These are phyloP conservation scores for Glycine soja DNA, from an alignment of 306 rosid genomes.

Conservation along the genomic window DNA sequence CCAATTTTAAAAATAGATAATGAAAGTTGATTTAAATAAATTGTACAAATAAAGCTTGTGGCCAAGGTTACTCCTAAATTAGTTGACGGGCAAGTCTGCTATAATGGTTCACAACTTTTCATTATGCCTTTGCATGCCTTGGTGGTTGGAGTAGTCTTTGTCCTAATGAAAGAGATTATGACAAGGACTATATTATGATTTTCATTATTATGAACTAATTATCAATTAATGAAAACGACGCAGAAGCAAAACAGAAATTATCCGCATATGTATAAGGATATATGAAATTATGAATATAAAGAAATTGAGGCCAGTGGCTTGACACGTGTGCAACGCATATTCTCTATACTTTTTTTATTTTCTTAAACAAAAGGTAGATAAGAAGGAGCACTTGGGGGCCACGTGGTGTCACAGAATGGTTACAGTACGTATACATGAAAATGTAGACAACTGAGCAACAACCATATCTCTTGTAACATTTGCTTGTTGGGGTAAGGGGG, in stretches of 20 bases:
- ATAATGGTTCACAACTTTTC: slow-evolving; percentile 22
- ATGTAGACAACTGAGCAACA: slow-evolving; percentile 31
- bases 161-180: slow-evolving; percentile 48
- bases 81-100: slow-evolving; percentile 27
- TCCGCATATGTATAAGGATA: neutral
- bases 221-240: slow-evolving; percentile 9
- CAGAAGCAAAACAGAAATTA: neutral
- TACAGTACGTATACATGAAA: neutral
- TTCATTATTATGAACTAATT: slow-evolving; percentile 9
- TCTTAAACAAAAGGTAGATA: neutral
- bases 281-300: neutral
- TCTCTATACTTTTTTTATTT: neutral
- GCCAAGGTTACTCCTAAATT: slow-evolving; percentile 13
- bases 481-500: neutral
- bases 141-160: slow-evolving; percentile 47
- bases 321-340: neutral
- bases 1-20: neutral
- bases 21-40: slow-evolving; percentile 15
- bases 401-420: slow-evolving; percentile 16
- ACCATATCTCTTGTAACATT: slow-evolving; percentile 23
- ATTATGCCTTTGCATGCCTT: slow-evolving; percentile 11
- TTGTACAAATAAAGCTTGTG: slow-evolving; percentile 18
- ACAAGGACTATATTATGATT: slow-evolving; percentile 31
- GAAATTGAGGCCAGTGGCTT: slow-evolving; percentile 14
- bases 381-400: slow-evolving; percentile 19